phyloP scores from a whole-genome alignment of 345 rosid species.

The Aquilaria sinensis region DNA sequence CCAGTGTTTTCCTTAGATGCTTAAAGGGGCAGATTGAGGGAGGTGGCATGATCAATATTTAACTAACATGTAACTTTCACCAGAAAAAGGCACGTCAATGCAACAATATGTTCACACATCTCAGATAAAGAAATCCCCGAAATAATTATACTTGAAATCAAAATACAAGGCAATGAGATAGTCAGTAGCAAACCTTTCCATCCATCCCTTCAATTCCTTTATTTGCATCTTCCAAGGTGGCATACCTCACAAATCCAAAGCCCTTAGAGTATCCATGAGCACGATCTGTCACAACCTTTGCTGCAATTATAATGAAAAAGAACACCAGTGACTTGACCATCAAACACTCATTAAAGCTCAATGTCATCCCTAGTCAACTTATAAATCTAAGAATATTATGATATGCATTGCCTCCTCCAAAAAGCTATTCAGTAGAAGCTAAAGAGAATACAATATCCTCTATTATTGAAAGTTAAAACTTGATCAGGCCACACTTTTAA shows the following conservation, averaged over 20 bases:
- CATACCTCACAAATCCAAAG: slow-evolving; percentile 48
- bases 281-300: slow-evolving; percentile 41
- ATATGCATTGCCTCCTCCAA: neutral
- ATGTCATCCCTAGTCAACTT: neutral
- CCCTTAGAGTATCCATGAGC: slow-evolving; percentile 39
- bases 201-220: slow-evolving; percentile 50
- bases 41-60: too few species aligned
- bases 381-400: neutral
- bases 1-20: too few species aligned
- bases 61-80: too few species aligned
- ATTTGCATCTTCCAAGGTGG: slow-evolving; percentile 33
- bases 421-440: neutral
- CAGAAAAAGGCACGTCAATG: too few species aligned
- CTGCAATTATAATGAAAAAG: slow-evolving; percentile 14
- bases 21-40: too few species aligned
- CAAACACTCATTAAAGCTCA: neutral
- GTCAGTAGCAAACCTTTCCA: slow-evolving; percentile 28
- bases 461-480: neutral
- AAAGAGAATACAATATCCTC: too few species aligned
- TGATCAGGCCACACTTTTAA: neutral
- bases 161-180: too few species aligned
- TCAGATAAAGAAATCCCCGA: too few species aligned
- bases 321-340: neutral
- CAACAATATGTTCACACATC: too few species aligned
- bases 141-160: too few species aligned